Percentiles rank a stretch among this genome's conserved stretches.
phyloP scores from a whole-genome alignment of 2,329 filamentous ascomycete species.

The Xylariales sp. region DNA sequence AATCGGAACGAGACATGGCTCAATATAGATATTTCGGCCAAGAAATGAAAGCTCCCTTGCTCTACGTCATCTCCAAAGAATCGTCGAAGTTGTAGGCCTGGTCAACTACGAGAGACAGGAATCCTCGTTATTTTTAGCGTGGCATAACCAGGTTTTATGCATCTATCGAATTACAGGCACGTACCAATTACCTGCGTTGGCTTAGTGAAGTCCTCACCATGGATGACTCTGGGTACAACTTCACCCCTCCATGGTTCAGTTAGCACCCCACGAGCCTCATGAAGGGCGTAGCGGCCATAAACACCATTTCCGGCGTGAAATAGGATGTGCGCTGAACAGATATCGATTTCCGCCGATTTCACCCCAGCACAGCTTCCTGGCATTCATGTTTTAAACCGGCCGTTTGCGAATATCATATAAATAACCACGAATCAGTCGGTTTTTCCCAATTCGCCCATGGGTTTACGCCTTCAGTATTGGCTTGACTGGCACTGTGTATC shows the following conservation, averaged over 20 bases:
- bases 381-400: not conserved
- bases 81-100: not conserved
- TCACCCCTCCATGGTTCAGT: not conserved
- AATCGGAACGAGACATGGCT: conserved; percentile 7
- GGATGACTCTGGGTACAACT: not conserved
- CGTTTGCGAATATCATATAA: conserved; percentile 3
- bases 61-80: not conserved
- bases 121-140: not conserved
- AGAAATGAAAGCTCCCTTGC: conserved; percentile 12
- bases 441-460: conserved; percentile 1
- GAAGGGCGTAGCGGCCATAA: not conserved
- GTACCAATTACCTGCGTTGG: conserved; percentile 14
- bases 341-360: not conserved
- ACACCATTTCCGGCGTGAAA: not conserved
- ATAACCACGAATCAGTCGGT: not conserved
- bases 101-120: not conserved
- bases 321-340: not conserved
- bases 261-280: conserved; percentile 5
- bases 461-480: conserved; percentile 16
- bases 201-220: conserved; percentile 7
- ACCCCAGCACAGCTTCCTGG: not conserved
- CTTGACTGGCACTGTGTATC: conserved; percentile 15
- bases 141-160: not conserved
- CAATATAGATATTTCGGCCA: not conserved
- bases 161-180: conserved; percentile 5